These are phyloP conservation scores for Mallotus nudiflorus DNA, from an alignment of 345 rosid species.

Conservation along the genomic window DNA sequence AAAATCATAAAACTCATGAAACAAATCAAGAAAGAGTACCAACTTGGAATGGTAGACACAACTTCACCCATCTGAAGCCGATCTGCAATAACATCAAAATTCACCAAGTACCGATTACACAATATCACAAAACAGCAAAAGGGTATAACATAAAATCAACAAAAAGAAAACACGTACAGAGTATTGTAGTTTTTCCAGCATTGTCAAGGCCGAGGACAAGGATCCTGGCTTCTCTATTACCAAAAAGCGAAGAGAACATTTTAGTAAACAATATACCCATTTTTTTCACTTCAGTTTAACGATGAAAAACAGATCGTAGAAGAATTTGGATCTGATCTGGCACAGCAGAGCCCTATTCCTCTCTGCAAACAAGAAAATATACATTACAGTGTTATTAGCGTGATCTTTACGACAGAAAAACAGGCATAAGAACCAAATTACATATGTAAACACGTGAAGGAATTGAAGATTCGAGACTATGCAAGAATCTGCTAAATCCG, in stretches of 20 bases:
- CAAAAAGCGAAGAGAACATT: constrained; percentile 27
- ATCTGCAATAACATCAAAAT: constrained; percentile 31
- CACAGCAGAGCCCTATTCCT: constrained; percentile 20
- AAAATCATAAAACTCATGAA: background rate
- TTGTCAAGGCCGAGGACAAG: constrained; percentile 33
- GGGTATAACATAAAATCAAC: background rate
- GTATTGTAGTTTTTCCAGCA: constrained; percentile 34
- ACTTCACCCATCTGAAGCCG: constrained; percentile 99
- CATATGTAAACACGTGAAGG: too few species aligned
- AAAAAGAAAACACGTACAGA: constrained; percentile 16
- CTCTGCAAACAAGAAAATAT: background rate
- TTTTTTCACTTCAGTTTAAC: background rate
- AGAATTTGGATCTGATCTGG: constrained; percentile 21
- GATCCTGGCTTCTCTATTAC: constrained; percentile 32
- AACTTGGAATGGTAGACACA: constrained; percentile 95
- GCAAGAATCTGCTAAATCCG: background rate
- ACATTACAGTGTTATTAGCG: background rate
- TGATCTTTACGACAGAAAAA: background rate
- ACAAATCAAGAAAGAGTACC: constrained; percentile 26
- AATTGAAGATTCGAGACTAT: too few species aligned
- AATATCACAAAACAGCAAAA: background rate
- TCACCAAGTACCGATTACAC: constrained; percentile 1
- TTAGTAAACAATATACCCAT: constrained; percentile 28
- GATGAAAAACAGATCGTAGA: constrained; percentile 5
- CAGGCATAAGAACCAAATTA: background rate